Evolutionary conservation across 345 rosid genomes (phyloP).

Genomic region (Clausena lansium): DNA sequence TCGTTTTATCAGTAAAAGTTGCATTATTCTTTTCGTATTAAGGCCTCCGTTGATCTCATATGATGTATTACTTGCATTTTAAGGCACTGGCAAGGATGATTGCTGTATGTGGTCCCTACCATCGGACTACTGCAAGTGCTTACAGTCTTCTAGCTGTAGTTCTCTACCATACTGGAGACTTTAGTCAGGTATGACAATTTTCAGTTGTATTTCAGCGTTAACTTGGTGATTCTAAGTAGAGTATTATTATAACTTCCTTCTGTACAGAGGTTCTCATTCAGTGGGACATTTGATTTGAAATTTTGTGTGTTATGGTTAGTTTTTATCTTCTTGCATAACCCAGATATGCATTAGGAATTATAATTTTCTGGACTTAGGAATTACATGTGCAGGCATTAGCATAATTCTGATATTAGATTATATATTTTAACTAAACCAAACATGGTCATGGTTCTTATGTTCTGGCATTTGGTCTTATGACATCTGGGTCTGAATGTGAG

Average conservation of each 20-base stretch:
- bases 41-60: too few species aligned
- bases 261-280: constrained; percentile 1
- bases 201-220: constrained; percentile 3
- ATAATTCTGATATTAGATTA: background rate
- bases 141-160: too few species aligned
- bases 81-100: too few species aligned
- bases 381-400: background rate
- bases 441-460: background rate
- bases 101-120: too few species aligned
- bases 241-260: background rate
- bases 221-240: constrained; percentile 1
- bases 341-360: background rate
- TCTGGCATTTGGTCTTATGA: constrained; percentile 1
- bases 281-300: background rate
- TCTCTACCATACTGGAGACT: too few species aligned
- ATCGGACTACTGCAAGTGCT: too few species aligned
- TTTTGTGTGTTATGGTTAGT: background rate
- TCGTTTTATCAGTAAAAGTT: too few species aligned
- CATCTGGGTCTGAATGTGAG: background rate
- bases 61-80: too few species aligned
- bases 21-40: too few species aligned
- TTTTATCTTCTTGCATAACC: background rate
- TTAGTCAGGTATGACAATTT: too few species aligned
- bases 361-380: background rate
- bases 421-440: background rate